phyloP scores from a whole-genome alignment of 495 filamentous ascomycete genomes.

The Parachaetomium inaequale region DNA sequence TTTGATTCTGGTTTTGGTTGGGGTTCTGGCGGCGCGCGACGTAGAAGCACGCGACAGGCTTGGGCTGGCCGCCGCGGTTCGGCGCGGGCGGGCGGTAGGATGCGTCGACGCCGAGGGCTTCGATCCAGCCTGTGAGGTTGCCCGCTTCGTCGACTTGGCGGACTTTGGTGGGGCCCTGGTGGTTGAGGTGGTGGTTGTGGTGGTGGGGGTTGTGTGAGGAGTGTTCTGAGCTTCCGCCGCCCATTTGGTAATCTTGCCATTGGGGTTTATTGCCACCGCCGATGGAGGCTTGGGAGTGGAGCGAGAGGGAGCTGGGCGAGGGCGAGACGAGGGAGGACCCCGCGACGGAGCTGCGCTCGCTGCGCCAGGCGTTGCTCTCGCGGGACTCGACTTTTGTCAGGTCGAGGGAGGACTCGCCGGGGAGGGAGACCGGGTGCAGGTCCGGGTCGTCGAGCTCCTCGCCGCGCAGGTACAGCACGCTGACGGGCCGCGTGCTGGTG shows the following conservation, averaged over 20 bases:
- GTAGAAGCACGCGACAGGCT: slow-evolving; percentile 85
- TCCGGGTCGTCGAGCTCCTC: slow-evolving; percentile 87
- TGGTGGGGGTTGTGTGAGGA: slow-evolving; percentile 35
- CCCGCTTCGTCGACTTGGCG: slow-evolving; percentile 49
- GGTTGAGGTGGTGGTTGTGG: not conserved
- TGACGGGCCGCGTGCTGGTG: slow-evolving; percentile 80
- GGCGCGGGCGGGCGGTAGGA: slow-evolving; percentile 76
- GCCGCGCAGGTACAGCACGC: slow-evolving; percentile 77
- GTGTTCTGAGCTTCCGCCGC: slow-evolving; percentile 25
- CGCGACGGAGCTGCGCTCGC: slow-evolving; percentile 50
- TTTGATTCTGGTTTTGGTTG: slow-evolving; percentile 48
- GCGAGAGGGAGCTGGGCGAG: slow-evolving; percentile 60
- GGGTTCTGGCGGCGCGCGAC: slow-evolving; percentile 57
- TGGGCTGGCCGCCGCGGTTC: slow-evolving; percentile 54
- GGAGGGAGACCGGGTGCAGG: slow-evolving; percentile 71
- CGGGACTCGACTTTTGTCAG: slow-evolving; percentile 55
- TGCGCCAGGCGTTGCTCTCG: slow-evolving; percentile 54
- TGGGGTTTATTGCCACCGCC: slow-evolving; percentile 39
- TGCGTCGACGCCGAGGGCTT: slow-evolving; percentile 84
- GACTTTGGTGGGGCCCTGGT: slow-evolving; percentile 47
- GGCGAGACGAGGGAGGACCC: slow-evolving; percentile 68
- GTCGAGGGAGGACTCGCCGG: slow-evolving; percentile 61
- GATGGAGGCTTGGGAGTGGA: slow-evolving; percentile 50
- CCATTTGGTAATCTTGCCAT: slow-evolving; percentile 52
- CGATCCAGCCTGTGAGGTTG: slow-evolving; percentile 73